phyloP scores from a whole-genome alignment of 2,329 filamentous ascomycete species.

The Ophiosphaerella herpotricha region DNA sequence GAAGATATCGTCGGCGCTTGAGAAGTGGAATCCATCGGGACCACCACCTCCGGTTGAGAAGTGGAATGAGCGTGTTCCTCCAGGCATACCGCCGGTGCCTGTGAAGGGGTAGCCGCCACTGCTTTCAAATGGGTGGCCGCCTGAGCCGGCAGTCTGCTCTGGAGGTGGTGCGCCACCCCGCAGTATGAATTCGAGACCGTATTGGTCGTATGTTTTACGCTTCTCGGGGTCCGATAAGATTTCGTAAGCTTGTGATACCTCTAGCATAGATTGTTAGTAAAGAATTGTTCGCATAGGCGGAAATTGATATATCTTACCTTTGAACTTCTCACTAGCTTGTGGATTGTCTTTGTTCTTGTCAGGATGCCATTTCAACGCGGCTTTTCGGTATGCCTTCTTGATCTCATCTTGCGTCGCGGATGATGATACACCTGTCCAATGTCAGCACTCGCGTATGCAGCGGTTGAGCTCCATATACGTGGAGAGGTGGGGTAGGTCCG shows the following conservation, averaged over 20 bases:
- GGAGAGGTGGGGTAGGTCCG: constrained; percentile 26
- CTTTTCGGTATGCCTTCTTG: constrained; percentile 93
- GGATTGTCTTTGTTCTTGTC: constrained; percentile 98
- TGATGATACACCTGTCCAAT: constrained; percentile 65
- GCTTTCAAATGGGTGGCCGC: constrained; percentile 52
- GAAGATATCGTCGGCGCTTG: constrained; percentile 82
- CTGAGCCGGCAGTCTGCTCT: constrained; percentile 43
- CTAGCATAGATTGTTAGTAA: constrained; percentile 49
- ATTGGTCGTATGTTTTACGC: constrained; percentile 92
- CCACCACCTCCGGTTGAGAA: constrained; percentile 62
- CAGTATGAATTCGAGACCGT: constrained; percentile 88
- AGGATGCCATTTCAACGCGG: constrained; percentile 88
- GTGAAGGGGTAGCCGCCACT: constrained; percentile 58
- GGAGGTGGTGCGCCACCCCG: constrained; percentile 74
- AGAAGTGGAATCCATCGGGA: constrained; percentile 75
- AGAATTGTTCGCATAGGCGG: background rate
- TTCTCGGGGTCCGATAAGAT: constrained; percentile 97
- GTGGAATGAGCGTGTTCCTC: constrained; percentile 64
- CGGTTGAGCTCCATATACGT: constrained; percentile 10
- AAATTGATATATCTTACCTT: constrained; percentile 56
- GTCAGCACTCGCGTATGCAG: constrained; percentile 24
- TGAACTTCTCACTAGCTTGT: constrained; percentile 88
- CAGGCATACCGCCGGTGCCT: constrained; percentile 62
- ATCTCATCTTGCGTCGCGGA: constrained; percentile 89
- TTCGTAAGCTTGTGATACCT: constrained; percentile 96